Evolutionary conservation across 176 grass and related monocot genomes (phyloP), one percentile per base, ranked within the genome.

Genomic region (Avena insularis): DNA sequence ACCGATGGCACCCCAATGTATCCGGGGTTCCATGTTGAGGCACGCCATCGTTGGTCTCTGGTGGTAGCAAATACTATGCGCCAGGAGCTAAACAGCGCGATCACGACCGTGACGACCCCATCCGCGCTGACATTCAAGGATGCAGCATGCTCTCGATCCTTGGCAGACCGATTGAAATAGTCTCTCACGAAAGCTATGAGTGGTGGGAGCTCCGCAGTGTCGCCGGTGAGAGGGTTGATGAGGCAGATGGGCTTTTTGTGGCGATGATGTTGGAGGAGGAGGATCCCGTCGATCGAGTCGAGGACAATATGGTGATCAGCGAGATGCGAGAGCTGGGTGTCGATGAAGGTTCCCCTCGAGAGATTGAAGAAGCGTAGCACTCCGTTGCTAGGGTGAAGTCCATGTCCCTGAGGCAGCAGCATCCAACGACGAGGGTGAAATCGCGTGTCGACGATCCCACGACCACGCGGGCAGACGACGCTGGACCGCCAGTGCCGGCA

Each of bases 171-270:
- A 17, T 40, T 36, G 9, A 69, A 69, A 69, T 38, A 69, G 66
- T 9, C 8, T 29, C 29, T 29, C 29, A 29, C 29, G 29, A 29
- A 29, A 69, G 4, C 0, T 15, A 36, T 69, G 66, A 1, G 66
- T 36, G 36, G 36, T 15, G 68, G 68, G 9, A 71, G 68, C 68
- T 43, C 36, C 9, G 68, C 68, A 0, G 4, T n/a, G 0, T 71
- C 68, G 36, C 68, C 68, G 36, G 68, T 71, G 68, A 71, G 68
- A 20, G 68, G 68, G 36, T 71, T 71, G 68, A 71, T 35, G 35
- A 71, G 17, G 68, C 14, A 14, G 1, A 45, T n/a, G 8, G 68
- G 66, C 33, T 4, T 35, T 3, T 16, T 17, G 66, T 40, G 33
- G 9, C 15, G 8, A 19, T 69, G 15, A 1, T 71, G 68, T 5